These are phyloP conservation scores for Diaporthe ampelina DNA, from an alignment of 2,329 filamentous ascomycete genomes.

Conservation along the genomic window DNA sequence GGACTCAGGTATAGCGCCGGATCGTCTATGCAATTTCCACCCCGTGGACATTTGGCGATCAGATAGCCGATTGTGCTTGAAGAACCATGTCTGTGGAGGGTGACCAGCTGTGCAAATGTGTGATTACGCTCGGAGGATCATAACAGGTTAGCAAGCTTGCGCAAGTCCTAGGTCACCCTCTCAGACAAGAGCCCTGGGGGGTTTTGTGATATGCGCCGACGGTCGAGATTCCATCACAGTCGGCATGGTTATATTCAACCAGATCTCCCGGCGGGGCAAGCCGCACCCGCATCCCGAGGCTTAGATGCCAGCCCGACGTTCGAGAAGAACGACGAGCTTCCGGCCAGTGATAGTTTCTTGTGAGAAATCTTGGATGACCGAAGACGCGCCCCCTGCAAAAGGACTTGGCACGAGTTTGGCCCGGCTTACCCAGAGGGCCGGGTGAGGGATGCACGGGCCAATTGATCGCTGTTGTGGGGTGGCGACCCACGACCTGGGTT, in stretches of 20 bases:
- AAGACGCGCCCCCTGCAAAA: not conserved
- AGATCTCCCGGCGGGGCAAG: constrained; percentile 4
- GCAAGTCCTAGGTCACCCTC: constrained; percentile 20
- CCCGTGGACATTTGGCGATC: constrained; percentile 6
- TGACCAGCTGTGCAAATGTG: constrained; percentile 23
- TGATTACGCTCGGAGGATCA: constrained; percentile 2
- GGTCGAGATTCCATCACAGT: not conserved
- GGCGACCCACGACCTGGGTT: constrained; percentile 29
- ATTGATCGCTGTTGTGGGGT: constrained; percentile 33
- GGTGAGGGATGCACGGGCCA: constrained; percentile 28
- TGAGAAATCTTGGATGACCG: not conserved
- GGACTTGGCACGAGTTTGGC: constrained; percentile 14
- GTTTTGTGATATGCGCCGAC: not conserved
- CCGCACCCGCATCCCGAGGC: not conserved
- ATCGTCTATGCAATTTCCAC: not conserved
- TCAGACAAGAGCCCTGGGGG: not conserved
- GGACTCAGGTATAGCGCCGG: not conserved
- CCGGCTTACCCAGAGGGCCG: constrained; percentile 34
- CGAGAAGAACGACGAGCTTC: not conserved
- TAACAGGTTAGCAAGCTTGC: constrained; percentile 25
- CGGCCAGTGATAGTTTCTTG: not conserved
- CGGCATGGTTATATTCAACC: not conserved
- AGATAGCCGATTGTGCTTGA: constrained; percentile 13
- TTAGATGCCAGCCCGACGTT: not conserved
- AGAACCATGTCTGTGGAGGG: not conserved